phyloP scores from a whole-genome alignment of 768 basidiomycete genomes.

The Amanita jacksonii region DNA sequence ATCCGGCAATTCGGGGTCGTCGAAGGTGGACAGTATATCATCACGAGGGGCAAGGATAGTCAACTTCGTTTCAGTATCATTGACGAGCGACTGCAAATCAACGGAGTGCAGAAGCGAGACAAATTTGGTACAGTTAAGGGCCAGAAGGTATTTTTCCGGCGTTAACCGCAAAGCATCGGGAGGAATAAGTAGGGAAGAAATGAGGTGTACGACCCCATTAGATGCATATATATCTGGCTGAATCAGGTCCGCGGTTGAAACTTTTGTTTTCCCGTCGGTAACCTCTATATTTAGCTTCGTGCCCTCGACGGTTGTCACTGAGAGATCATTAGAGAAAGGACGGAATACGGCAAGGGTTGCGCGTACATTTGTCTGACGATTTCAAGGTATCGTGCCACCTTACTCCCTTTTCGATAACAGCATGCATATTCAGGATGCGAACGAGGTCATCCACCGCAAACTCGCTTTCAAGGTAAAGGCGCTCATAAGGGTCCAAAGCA shows the following conservation, averaged over 20 bases:
- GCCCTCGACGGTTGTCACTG: constrained; percentile 68
- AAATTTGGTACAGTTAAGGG: constrained; percentile 86
- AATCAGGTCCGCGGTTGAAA: constrained; percentile 51
- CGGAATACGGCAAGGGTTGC: not conserved
- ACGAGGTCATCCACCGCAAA: constrained; percentile 75
- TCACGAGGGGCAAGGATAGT: constrained; percentile 92
- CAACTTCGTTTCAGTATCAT: constrained; percentile 55
- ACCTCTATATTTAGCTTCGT: constrained; percentile 50
- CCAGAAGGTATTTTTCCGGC: constrained; percentile 90
- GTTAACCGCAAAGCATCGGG: constrained; percentile 69
- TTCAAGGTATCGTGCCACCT: constrained; percentile 59
- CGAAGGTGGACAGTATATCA: constrained; percentile 61
- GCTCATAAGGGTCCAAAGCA: constrained; percentile 66
- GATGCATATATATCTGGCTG: constrained; percentile 85
- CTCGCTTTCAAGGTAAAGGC: constrained; percentile 80
- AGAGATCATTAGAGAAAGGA: constrained; percentile 10
- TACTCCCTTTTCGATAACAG: constrained; percentile 50
- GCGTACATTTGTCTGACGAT: constrained; percentile 44
- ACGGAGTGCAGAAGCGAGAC: constrained; percentile 83
- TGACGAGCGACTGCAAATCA: constrained; percentile 60
- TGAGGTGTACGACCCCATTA: constrained; percentile 90
- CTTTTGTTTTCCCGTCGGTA: constrained; percentile 41
- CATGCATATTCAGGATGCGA: constrained; percentile 72
- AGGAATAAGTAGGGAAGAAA: constrained; percentile 76
- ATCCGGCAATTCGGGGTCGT: constrained; percentile 47